A percentile compares a stretch with the other conserved stretches of the same genome.
Conservation (phyloP, 768 basidiomycete genomes). For the Tubosaeta brunneosetosa region DNA sequence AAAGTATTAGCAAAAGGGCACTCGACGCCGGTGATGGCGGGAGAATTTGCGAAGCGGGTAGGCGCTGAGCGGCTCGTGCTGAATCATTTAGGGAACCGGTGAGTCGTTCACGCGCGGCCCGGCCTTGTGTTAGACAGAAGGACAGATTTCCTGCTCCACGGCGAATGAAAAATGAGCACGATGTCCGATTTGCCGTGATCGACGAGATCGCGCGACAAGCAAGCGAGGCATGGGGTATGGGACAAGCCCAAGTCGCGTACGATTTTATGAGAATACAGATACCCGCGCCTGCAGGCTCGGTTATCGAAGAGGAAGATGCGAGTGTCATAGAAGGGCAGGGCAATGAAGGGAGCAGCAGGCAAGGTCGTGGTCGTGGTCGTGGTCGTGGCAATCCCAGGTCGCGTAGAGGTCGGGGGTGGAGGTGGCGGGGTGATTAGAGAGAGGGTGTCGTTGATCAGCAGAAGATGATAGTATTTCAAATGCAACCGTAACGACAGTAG, state of each 20-base stretch:
- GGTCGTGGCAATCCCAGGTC: background rate
- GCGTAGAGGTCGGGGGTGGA: background rate
- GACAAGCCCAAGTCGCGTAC: conserved; percentile 47
- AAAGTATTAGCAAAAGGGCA: conserved; percentile 68
- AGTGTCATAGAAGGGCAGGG: background rate
- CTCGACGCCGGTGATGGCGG: conserved; percentile 76
- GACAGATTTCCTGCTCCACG: conserved; percentile 53
- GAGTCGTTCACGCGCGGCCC: conserved; percentile 9
- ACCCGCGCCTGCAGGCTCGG: conserved; percentile 15
- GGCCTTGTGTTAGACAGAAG: background rate
- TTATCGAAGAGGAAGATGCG: background rate
- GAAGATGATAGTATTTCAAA: background rate
- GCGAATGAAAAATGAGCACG: conserved; percentile 24
- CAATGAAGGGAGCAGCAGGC: background rate
- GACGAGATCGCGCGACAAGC: conserved; percentile 61
- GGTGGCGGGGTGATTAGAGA: conserved; percentile 1
- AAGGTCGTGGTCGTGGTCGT: background rate
- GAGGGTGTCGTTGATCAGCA: background rate
- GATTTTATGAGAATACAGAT: conserved; percentile 52
- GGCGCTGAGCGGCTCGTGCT: conserved; percentile 59
- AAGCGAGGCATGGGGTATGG: conserved; percentile 52
- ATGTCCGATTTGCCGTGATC: conserved; percentile 42
- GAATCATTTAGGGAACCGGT: conserved; percentile 78
- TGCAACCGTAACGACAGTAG: background rate
- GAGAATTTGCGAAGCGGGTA: conserved; percentile 60